Base-by-base conservation (phyloP, 1,139 yeast genomes). In the Geotrichum fermentans region DNA sequence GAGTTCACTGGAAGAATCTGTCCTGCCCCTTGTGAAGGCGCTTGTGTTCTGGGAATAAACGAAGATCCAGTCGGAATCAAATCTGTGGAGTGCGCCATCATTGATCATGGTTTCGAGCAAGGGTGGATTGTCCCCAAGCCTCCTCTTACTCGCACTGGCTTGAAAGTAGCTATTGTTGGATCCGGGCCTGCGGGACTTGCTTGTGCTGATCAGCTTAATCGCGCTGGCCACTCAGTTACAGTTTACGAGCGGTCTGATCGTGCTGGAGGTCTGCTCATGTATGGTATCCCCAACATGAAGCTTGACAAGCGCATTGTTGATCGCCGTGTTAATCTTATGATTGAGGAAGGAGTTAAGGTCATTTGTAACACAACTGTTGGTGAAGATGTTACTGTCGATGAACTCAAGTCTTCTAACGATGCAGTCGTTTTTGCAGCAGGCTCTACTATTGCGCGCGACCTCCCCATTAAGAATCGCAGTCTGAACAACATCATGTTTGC, bases 221-320 rank as follows among this genome's bases (percentile, higher is more conserved):
- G 82, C 65, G 97, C 97, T 38, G 98, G 98, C 50, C 98, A 90
- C 69, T 61, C 65, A 26, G 97, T 92, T 49, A 86, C 90, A 38
- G 92, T 92, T 45, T 90, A 83, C 67, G 98, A 92, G 73, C 82
- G 97, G 68, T 75, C 92, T 52, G 97, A 92, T 70, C 80, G 97
- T 68, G 84, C 94, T 51, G 98, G 98, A 74, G 98, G 98, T 50
- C 77, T 92, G 66, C 71, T 92, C 72, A 92, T 90, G 97, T 92
- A 92, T 68, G 98, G 98, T 79, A 92, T 92, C 71, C 98, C 97
- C 61, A 92, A 92, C 75, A 92, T 92, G 98, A 92, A 92, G 74
- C 77, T 92, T 61, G 98, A 92, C 69, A 92, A 92, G 75, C 75
- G 83, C 35, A 79, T 92, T 63, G 96, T 92, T 54, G 86, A 88